A percentile compares a stretch with the other conserved stretches of the same genome.
These are phyloP conservation scores for Epichloe elymi DNA, from an alignment of 2,329 filamentous ascomycete genomes.

Conservation along the genomic window DNA sequence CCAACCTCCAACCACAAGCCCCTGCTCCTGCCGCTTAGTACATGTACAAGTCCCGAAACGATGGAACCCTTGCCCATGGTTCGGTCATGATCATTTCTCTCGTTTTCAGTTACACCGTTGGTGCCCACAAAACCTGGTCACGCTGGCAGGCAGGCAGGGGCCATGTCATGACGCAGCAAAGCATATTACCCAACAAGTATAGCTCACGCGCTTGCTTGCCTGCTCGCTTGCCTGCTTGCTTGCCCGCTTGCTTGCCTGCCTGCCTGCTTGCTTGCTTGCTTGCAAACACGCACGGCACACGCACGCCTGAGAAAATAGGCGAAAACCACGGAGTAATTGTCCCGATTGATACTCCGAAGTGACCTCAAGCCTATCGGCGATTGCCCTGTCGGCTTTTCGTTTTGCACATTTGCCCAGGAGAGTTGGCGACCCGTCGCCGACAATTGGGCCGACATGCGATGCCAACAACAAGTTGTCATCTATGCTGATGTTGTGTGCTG, in stretches of 20 bases:
- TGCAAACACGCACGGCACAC: background rate
- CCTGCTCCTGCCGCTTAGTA: background rate
- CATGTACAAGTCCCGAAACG: background rate
- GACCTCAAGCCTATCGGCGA: slow-evolving; percentile 3
- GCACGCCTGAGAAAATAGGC: background rate
- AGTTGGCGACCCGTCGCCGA: no score
- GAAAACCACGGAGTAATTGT: background rate
- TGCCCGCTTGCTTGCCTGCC: fast-evolving
- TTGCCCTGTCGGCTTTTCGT: slow-evolving; percentile 1
- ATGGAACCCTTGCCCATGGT: slow-evolving; percentile 4
- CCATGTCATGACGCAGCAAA: slow-evolving; percentile 5
- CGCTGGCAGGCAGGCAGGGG: background rate
- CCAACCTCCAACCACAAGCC: background rate
- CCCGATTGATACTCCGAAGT: slow-evolving; percentile 1
- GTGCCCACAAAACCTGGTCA: slow-evolving; percentile 4
- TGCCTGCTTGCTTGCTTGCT: background rate
- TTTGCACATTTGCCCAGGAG: background rate
- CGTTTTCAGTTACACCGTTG: background rate
- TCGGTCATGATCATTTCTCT: slow-evolving; percentile 2
- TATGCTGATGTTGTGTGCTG: no score
- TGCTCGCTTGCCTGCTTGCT: no score
- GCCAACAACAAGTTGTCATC: no score
- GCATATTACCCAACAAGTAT: background rate
- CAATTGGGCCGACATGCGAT: background rate
- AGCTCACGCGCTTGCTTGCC: background rate